Conservation (phyloP, 1,284 basidiomycete species). For the Tetrapyrgos nigripes region DNA sequence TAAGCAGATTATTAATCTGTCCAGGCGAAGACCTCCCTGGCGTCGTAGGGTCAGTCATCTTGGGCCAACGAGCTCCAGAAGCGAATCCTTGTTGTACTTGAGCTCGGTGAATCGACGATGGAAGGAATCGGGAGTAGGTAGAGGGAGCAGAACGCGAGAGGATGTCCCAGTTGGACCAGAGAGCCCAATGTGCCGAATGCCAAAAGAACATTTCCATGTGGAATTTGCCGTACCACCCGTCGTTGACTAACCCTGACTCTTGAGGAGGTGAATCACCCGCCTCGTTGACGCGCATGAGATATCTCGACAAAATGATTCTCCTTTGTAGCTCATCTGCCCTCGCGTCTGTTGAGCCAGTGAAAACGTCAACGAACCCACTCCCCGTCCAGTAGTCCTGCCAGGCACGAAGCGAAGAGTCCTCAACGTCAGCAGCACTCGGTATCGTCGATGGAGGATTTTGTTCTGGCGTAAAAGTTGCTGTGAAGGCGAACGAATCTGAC, state of each 20-base stretch:
- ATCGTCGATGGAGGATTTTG: constrained; percentile 17
- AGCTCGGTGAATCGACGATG: constrained; percentile 49
- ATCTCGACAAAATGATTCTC: constrained; percentile 60
- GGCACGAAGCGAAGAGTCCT: constrained; percentile 39
- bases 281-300: constrained; percentile 64
- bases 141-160: constrained; percentile 48
- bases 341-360: constrained; percentile 53
- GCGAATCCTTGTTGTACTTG: constrained; percentile 58
- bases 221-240: constrained; percentile 62
- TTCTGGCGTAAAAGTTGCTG: constrained; percentile 38
- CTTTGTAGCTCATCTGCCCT: constrained; percentile 63
- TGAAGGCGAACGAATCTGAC: constrained; percentile 37
- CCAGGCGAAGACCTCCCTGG: constrained; percentile 62
- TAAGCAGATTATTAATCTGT: constrained; percentile 66
- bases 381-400: constrained; percentile 58
- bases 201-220: constrained; percentile 71
- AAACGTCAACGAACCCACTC: constrained; percentile 59
- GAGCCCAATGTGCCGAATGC: constrained; percentile 65
- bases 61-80: constrained; percentile 63
- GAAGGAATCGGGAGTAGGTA: constrained; percentile 56
- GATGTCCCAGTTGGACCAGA: constrained; percentile 66
- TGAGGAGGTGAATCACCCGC: constrained; percentile 63
- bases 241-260: constrained; percentile 66
- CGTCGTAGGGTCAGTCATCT: constrained; percentile 71
- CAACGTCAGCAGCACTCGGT: constrained; percentile 31